Conservation (phyloP, 2,329 filamentous ascomycete genomes). For the Tolypocladium tropicale region DNA sequence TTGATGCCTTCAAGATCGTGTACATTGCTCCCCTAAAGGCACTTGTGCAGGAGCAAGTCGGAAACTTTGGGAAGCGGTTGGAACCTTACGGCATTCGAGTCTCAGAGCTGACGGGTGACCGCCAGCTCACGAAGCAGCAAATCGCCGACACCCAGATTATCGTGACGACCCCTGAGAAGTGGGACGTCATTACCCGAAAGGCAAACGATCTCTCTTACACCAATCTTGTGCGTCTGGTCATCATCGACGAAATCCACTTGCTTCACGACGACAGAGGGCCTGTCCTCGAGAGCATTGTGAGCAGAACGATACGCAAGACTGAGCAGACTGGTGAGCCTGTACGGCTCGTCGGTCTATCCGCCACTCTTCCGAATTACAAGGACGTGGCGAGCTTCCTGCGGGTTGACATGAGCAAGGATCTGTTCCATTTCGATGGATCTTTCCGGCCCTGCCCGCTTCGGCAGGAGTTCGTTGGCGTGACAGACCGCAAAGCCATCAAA, state of each 20-base stretch:
- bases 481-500: conserved; percentile 97
- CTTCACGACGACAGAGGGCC: conserved; percentile 96
- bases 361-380: conserved; percentile 90
- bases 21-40: conserved; percentile 96
- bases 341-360: conserved; percentile 83
- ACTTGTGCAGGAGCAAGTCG: conserved; percentile 93
- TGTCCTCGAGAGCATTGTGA: conserved; percentile 93
- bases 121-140: conserved; percentile 96
- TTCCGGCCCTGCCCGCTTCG: conserved; percentile 89
- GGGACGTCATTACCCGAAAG: conserved; percentile 97
- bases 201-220: conserved; percentile 95
- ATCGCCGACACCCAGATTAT: conserved; percentile 97
- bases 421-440: conserved; percentile 94
- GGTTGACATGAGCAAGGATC: conserved; percentile 71
- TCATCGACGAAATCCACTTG: conserved; percentile 97
- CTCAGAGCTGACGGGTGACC: conserved; percentile 92
- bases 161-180: conserved; percentile 97
- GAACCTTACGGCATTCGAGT: conserved; percentile 88
- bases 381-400: conserved; percentile 94
- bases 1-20: conserved; percentile 97
- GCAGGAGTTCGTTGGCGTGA: conserved; percentile 95
- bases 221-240: conserved; percentile 87
- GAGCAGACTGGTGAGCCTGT: conserved; percentile 93
- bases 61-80: conserved; percentile 87
- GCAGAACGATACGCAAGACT: conserved; percentile 81